Evolutionary conservation across 2,329 filamentous ascomycete genomes (phyloP), one percentile per base, ranked within the genome.

Genomic region (Dactylellina leptospora): DNA sequence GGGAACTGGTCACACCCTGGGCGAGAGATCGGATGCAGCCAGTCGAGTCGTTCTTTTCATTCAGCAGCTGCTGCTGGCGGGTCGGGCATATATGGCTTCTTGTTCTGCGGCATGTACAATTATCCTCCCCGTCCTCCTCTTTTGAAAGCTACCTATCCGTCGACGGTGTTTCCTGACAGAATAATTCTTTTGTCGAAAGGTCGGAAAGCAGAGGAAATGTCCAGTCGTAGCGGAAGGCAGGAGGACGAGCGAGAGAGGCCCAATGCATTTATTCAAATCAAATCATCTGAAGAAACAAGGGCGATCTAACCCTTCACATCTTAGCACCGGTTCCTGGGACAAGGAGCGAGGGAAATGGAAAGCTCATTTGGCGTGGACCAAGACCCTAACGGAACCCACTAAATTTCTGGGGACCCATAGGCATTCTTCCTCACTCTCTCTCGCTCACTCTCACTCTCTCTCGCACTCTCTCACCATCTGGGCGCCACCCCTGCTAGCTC

Each of bases 221-320:
- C 48, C 59, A 63, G 59, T 60, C 62, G 33, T 68, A 23, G 62
- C 62, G 40, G 54, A 68, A 54, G 64, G 50, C 48, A 70, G 56
- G 55, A 54, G 55, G 50, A 70, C 42, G 55, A 40, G 18, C n/a
- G 36, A 40, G 36, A 54, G 64, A 70, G 42, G 48, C 64, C 64
- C 64, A 62, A 61, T 70, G 64, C 56, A 70, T 62, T 70, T 70
- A 70, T 70, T 70, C 64, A 70, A 70, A 60, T 70, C 56, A 53
- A 51, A 55, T 50, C 64, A 61, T 42, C 56, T 53, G 50, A 70
- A 61, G 50, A 70, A 61, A 55, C 59, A 36, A 54, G 42, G 60
- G 55, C 36, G 56, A 55, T 61, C 64, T 70, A 61, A 70, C 64
- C 64, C 50, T 54, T 61, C 64, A 13, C 64, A 70, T 70, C 64